Conservation (phyloP, 345 rosid genomes). For the Pelargonium nanum region DNA sequence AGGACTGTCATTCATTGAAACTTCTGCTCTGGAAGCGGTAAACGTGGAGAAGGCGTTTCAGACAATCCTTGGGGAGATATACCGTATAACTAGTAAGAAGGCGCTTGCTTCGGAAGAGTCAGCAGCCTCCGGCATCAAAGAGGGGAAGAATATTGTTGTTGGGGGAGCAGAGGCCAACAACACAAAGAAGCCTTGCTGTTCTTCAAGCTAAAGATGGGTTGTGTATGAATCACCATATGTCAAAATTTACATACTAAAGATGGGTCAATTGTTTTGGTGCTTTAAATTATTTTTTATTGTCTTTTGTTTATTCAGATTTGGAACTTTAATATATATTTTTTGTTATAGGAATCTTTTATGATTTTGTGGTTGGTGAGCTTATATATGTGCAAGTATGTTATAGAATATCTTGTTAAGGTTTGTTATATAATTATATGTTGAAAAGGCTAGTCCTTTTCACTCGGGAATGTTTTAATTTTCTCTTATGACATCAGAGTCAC, state of each 20-base stretch:
- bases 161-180: constrained; percentile 48
- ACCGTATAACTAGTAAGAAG: constrained; percentile 84
- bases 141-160: constrained; percentile 71
- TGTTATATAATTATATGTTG: too few species aligned
- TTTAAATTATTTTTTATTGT: too few species aligned
- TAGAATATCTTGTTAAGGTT: too few species aligned
- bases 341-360: too few species aligned
- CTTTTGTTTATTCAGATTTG: too few species aligned
- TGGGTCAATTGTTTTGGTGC: not conserved
- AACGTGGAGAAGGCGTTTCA: constrained; percentile 91
- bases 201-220: constrained; percentile 39
- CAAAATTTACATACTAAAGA: not conserved
- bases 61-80: constrained; percentile 68
- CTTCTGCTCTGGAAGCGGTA: constrained; percentile 82
- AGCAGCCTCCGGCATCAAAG: constrained; percentile 46
- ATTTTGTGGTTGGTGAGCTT: too few species aligned
- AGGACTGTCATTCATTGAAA: constrained; percentile 82
- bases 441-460: too few species aligned
- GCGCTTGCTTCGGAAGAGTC: constrained; percentile 62
- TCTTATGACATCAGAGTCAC: too few species aligned
- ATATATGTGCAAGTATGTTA: too few species aligned
- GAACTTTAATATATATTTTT: too few species aligned
- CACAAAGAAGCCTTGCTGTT: constrained; percentile 71
- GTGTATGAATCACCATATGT: too few species aligned
- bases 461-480: too few species aligned